Conservation (phyloP, 2,329 filamentous ascomycete genomes). For the Tolypocladium tropicale region DNA sequence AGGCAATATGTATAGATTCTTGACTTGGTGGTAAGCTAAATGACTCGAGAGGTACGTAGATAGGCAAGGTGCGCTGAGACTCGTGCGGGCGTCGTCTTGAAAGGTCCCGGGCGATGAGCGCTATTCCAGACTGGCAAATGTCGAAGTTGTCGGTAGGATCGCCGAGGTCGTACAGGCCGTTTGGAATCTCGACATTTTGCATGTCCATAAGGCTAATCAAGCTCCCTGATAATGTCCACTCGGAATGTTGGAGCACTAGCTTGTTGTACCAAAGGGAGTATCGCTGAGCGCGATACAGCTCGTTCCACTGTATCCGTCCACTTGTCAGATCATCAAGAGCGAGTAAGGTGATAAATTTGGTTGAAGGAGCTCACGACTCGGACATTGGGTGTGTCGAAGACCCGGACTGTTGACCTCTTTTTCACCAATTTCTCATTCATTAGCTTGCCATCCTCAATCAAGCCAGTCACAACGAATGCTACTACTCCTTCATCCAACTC, state of each 20-base stretch:
- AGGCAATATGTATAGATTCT: not conserved
- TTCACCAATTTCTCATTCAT: not conserved
- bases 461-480: not conserved
- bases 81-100: not conserved
- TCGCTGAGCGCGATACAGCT: not conserved
- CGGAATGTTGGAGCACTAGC: not conserved
- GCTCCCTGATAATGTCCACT: not conserved
- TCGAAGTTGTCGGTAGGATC: not conserved
- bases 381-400: not conserved
- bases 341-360: not conserved
- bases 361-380: not conserved
- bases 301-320: not conserved
- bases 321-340: too few relatives aligned
- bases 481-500: not conserved
- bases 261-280: not conserved
- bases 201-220: not conserved
- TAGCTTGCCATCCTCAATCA: not conserved
- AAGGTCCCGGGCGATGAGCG: not conserved
- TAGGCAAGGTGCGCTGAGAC: not conserved
- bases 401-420: not conserved
- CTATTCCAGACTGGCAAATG: not conserved
- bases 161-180: not conserved
- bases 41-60: not conserved
- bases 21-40: not conserved
- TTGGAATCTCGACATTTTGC: not conserved